phyloP scores from a whole-genome alignment of 2,329 filamentous ascomycete species.

The Penicillium thymicola region DNA sequence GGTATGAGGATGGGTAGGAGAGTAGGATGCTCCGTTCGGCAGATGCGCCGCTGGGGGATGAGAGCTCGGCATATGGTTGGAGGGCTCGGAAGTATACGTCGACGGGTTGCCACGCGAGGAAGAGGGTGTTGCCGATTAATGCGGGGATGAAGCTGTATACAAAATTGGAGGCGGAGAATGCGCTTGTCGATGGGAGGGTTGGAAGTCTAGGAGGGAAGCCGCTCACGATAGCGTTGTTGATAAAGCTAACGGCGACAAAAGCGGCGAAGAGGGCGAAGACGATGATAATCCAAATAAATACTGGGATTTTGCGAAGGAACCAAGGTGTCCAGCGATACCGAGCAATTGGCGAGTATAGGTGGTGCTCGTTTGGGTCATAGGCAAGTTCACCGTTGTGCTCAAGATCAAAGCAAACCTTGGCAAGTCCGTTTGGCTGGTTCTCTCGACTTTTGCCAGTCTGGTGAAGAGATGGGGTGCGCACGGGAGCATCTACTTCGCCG shows the following conservation, averaged over 20 bases:
- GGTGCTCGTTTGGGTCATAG: conserved; percentile 48
- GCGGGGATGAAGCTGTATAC: conserved; percentile 68
- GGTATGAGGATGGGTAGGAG: conserved; percentile 54
- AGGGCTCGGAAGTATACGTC: conserved; percentile 60
- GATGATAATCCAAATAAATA: conserved; percentile 64
- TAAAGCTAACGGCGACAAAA: conserved; percentile 74
- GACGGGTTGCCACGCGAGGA: conserved; percentile 58
- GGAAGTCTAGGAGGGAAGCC: conserved; percentile 71
- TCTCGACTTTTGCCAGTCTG: conserved; percentile 29
- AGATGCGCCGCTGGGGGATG: conserved; percentile 49
- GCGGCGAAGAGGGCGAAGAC: conserved; percentile 62
- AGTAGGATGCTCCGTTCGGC: conserved; percentile 57
- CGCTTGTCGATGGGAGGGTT: conserved; percentile 57
- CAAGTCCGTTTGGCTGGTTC: conserved; percentile 34
- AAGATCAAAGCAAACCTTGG: conserved; percentile 33
- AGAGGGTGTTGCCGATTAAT: conserved; percentile 56
- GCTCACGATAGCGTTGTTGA: conserved; percentile 61
- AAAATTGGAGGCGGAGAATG: conserved; percentile 85
- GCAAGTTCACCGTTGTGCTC: conserved; percentile 38
- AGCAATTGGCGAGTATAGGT: conserved; percentile 51
- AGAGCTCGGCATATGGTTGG: conserved; percentile 56
- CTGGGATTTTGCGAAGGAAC: conserved; percentile 65
- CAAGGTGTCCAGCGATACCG: conserved; percentile 71
- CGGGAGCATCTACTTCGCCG: conserved; percentile 59
- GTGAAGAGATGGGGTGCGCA: conserved; percentile 44